A percentile compares a stretch with the other conserved stretches of the same genome.
phyloP scores from a whole-genome alignment of 768 basidiomycete species.

The Lepiota venenata region DNA sequence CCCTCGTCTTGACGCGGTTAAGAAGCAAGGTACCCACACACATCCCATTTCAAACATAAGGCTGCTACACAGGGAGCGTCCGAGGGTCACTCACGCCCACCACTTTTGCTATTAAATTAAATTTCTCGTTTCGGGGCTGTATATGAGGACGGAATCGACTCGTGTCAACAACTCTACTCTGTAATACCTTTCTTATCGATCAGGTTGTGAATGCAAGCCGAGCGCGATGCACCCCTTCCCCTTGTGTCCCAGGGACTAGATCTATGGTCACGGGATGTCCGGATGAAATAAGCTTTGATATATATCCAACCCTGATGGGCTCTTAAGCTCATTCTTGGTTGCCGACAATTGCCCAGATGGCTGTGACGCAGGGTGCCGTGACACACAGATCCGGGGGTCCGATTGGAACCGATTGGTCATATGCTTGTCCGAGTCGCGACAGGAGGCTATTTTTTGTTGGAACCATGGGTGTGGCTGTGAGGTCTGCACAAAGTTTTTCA shows the following conservation, averaged over 20 bases:
- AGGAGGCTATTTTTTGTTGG: conserved; percentile 8
- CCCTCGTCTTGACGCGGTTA: conserved; percentile 3
- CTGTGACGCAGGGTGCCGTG: conserved; percentile 4
- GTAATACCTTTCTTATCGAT: no score
- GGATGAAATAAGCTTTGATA: conserved; percentile 11
- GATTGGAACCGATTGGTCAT: not conserved
- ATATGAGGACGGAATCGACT: no score
- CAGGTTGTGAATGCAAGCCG: no score
- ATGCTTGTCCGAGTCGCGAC: conserved; percentile 8
- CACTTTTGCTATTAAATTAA: not conserved
- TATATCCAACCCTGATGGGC: not conserved
- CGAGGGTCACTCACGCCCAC: not conserved
- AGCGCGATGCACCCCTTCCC: no score
- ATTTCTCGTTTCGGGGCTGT: not conserved
- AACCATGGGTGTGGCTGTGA: conserved; percentile 13
- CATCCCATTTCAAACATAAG: not conserved
- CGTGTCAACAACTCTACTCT: no score
- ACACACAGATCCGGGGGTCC: not conserved
- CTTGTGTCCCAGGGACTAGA: no score
- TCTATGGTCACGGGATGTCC: conserved; percentile 6
- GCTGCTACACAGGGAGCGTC: not conserved
- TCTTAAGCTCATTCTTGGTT: conserved; percentile 9
- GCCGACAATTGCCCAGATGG: conserved; percentile 11
- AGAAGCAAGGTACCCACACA: conserved; percentile 5
- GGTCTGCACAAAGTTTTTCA: not conserved